A percentile compares a stretch with the other conserved stretches of the same genome.
These are phyloP conservation scores for Theobroma grandiflorum DNA, from an alignment of 441 rosid genomes.

Conservation along the genomic window DNA sequence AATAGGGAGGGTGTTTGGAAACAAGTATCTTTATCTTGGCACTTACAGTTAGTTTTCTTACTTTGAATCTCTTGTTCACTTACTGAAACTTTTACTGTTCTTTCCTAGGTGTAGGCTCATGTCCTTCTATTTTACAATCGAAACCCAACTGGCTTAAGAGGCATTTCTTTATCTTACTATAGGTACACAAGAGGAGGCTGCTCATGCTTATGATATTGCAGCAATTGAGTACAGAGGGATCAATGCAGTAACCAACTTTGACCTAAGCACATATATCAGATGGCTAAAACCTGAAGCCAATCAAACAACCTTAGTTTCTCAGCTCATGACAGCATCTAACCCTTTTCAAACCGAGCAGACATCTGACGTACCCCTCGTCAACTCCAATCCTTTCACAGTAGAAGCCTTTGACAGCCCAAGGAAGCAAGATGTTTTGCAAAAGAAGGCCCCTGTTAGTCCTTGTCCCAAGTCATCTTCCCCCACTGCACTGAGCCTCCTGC, in stretches of 20 bases:
- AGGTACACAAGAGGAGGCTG: constrained; percentile 89
- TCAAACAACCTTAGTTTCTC: constrained; percentile 17
- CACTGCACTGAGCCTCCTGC: constrained; percentile 63
- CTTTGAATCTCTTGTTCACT: no score
- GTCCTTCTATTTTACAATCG: not conserved
- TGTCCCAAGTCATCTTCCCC: constrained; percentile 49
- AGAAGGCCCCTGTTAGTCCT: constrained; percentile 20
- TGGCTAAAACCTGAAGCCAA: constrained; percentile 49
- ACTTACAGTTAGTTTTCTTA: constrained; percentile 54
- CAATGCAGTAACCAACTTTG: constrained; percentile 68
- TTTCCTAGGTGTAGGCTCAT: not conserved
- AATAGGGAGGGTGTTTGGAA: constrained; percentile 75
- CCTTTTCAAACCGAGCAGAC: constrained; percentile 28
- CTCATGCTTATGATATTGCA: constrained; percentile 76
- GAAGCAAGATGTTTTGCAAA: constrained; percentile 23
- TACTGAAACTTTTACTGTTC: no score
- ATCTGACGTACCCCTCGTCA: constrained; percentile 30
- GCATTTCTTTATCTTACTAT: not conserved
- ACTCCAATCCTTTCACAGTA: constrained; percentile 25
- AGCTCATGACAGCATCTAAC: constrained; percentile 23
- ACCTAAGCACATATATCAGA: constrained; percentile 54
- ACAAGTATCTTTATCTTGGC: constrained; percentile 78
- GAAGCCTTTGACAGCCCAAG: constrained; percentile 20
- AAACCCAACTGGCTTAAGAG: not conserved
- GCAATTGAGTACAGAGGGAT: constrained; percentile 79